phyloP scores from a whole-genome alignment of 805 yeast species.

The Monosporozyma yasuniensis region DNA sequence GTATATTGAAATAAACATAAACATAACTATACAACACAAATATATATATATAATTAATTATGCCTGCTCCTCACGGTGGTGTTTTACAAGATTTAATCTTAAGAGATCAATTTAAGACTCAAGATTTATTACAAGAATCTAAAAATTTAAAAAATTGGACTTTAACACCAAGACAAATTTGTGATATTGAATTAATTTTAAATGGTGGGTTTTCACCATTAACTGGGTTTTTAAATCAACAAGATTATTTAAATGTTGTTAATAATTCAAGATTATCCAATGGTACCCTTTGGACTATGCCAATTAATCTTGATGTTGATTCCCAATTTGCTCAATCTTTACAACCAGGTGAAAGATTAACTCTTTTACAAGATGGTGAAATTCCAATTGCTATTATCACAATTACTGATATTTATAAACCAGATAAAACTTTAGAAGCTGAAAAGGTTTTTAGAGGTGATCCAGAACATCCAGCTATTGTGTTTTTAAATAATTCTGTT shows the following conservation, averaged over 20 bases:
- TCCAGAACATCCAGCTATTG: constrained; percentile 90
- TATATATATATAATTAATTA: constrained; percentile 13
- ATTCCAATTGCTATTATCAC: constrained; percentile 74
- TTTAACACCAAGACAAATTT: constrained; percentile 79
- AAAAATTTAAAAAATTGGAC: constrained; percentile 32
- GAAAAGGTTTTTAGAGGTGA: constrained; percentile 88
- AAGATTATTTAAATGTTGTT: constrained; percentile 59
- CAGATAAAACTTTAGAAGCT: constrained; percentile 76
- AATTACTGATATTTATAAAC: constrained; percentile 67
- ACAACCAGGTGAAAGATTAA: constrained; percentile 52
- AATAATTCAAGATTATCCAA: constrained; percentile 58
- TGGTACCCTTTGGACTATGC: constrained; percentile 85
- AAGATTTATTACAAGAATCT: constrained; percentile 50
- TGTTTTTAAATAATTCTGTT: constrained; percentile 60
- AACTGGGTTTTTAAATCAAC: constrained; percentile 53
- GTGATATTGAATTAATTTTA: constrained; percentile 85
- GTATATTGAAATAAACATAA: too few species aligned
- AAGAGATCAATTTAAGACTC: constrained; percentile 62
- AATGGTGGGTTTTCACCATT: constrained; percentile 92
- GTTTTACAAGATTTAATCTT: constrained; percentile 72
- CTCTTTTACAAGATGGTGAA: constrained; percentile 73
- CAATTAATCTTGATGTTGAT: constrained; percentile 78
- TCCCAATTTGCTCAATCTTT: constrained; percentile 38
- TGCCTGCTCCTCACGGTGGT: constrained; percentile 89
- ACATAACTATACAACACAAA: too few species aligned